Evolutionary conservation across 805 yeast species (phyloP).

Genomic region (Wickerhamiella occidentalis): DNA sequence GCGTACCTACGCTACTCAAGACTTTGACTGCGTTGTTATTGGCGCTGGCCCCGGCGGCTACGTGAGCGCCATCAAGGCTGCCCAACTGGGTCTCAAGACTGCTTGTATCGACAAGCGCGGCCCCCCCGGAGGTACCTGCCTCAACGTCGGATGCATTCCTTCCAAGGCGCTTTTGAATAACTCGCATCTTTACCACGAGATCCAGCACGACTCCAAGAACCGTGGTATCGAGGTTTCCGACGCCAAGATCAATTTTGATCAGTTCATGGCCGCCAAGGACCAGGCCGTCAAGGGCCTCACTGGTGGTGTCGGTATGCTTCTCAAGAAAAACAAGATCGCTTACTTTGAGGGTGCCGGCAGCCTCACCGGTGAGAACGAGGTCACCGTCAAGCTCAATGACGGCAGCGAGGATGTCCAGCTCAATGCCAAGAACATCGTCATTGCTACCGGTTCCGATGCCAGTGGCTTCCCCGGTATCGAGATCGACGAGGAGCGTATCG

Average conservation of each 20-base stretch:
- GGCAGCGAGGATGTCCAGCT: slow-evolving; percentile 63
- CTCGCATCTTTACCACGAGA: slow-evolving; percentile 83
- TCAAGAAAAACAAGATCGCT: slow-evolving; percentile 89
- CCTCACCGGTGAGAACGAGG: slow-evolving; percentile 64
- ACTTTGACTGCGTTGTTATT: slow-evolving; percentile 84
- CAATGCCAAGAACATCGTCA: slow-evolving; percentile 75
- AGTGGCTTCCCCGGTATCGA: slow-evolving; percentile 98
- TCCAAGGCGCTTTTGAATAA: slow-evolving; percentile 92
- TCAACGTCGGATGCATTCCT: slow-evolving; percentile 98
- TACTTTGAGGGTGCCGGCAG: slow-evolving; percentile 91
- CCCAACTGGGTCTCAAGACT: slow-evolving; percentile 86
- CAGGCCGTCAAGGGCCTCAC: slow-evolving; percentile 83
- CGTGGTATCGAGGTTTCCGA: slow-evolving; percentile 83
- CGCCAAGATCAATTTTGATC: slow-evolving; percentile 59
- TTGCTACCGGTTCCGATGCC: slow-evolving; percentile 98
- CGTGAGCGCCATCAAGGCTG: slow-evolving; percentile 97
- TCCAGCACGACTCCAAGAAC: slow-evolving; percentile 65
- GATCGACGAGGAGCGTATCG: slow-evolving; percentile 94
- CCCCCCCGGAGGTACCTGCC: slow-evolving; percentile 91
- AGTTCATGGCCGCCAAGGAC: slow-evolving; percentile 86
- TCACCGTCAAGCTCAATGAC: slow-evolving; percentile 75
- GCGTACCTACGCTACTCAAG: slow-evolving; percentile 26
- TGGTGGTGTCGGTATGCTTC: slow-evolving; percentile 84
- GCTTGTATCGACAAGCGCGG: slow-evolving; percentile 98
- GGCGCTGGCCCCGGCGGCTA: slow-evolving; percentile 99